Percentiles rank a stretch among this genome's conserved stretches.
phyloP scores from a whole-genome alignment of 2,329 filamentous ascomycete genomes.

The Fusarium sp. region DNA sequence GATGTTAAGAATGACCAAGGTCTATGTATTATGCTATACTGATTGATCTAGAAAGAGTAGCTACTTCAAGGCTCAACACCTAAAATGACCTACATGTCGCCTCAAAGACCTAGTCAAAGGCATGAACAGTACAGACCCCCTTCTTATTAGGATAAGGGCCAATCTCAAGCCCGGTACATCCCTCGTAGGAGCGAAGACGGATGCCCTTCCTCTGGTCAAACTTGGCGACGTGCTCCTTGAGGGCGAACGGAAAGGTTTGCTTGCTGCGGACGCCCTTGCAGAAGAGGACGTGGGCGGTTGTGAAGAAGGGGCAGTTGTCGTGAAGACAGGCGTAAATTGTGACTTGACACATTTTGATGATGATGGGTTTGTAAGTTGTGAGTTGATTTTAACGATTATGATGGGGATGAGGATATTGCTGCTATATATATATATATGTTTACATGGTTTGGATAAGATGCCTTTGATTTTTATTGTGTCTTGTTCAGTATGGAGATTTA shows the following conservation, averaged over 20 bases:
- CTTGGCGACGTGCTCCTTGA: not conserved
- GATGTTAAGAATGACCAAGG: not conserved
- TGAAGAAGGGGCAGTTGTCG: not conserved
- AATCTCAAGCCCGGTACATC: not conserved
- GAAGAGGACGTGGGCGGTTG: not conserved
- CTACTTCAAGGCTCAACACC: not conserved
- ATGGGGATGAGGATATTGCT: not conserved
- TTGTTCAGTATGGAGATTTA: not conserved
- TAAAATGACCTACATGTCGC: too few species aligned
- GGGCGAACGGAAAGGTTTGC: not conserved
- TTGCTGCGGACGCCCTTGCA: not conserved
- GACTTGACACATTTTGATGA: constrained; percentile 1
- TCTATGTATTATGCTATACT: not conserved
- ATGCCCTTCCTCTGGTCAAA: not conserved
- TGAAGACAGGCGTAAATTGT: not conserved
- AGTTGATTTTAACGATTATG: not conserved
- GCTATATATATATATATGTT: not conserved
- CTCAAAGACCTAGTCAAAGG: not conserved
- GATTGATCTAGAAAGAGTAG: not conserved
- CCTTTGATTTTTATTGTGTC: not conserved
- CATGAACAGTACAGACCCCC: not conserved
- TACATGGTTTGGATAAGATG: not conserved
- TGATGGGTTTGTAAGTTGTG: not conserved
- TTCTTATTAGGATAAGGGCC: not conserved
- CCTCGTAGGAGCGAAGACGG: not conserved